phyloP scores from a whole-genome alignment of 306 rosid genomes.

The Leucaena leucocephala region DNA sequence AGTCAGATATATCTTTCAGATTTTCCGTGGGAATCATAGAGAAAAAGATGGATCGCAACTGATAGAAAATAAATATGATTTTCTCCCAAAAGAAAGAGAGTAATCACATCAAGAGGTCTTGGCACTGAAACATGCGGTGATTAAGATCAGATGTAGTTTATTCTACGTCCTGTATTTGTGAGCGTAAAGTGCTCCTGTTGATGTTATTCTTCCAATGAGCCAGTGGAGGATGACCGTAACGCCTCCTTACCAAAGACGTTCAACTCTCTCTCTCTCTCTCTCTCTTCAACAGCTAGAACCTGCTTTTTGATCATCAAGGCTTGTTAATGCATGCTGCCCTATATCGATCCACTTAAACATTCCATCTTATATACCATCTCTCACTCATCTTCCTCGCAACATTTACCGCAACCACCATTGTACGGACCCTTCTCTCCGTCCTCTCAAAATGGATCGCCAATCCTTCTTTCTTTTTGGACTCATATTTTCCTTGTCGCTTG shows the following conservation, averaged over 20 bases:
- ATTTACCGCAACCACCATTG: constrained; percentile 30
- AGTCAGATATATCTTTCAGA: constrained; percentile 22
- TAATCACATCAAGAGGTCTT: constrained; percentile 37
- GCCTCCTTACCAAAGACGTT: constrained; percentile 73
- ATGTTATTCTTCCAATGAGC: constrained; percentile 46
- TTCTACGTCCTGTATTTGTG: constrained; percentile 34
- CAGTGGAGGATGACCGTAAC: constrained; percentile 77
- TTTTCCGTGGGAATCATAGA: constrained; percentile 35
- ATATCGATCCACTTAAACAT: constrained; percentile 51
- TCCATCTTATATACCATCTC: constrained; percentile 67
- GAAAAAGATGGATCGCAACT: constrained; percentile 36
- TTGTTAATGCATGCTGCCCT: constrained; percentile 45
- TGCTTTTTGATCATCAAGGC: constrained; percentile 51
- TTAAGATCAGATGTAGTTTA: constrained; percentile 43
- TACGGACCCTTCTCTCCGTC: constrained; percentile 16
- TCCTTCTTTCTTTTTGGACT: constrained; percentile 45
- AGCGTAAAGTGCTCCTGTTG: constrained; percentile 45
- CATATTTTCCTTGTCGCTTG: constrained; percentile 28
- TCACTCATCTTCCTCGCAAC: constrained; percentile 46
- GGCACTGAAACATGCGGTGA: constrained; percentile 32
- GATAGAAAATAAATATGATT: constrained; percentile 26
- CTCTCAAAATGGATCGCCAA: constrained; percentile 46
- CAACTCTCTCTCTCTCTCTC: constrained; percentile 30
- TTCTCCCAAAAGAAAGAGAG: constrained; percentile 34
- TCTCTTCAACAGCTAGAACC: constrained; percentile 52